A percentile compares a stretch with the other conserved stretches of the same genome.
Evolutionary conservation across 2,329 filamentous ascomycete genomes (phyloP).

Genomic region (Aspergillus spinulosporus): DNA sequence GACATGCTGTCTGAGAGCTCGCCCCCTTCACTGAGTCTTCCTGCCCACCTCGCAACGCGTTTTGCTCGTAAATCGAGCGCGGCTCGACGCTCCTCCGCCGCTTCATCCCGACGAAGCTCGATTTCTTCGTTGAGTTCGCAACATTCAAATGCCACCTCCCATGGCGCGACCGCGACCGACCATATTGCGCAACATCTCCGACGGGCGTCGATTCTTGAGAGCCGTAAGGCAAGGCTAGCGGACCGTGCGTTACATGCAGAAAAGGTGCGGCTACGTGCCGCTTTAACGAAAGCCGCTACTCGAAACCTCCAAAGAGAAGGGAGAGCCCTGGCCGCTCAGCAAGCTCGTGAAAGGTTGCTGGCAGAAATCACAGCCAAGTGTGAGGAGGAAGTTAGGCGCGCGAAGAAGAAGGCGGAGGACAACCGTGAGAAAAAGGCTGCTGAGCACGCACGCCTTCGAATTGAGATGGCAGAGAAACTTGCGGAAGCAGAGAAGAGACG

Average conservation of each 20-base stretch:
- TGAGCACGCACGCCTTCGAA: constrained; percentile 58
- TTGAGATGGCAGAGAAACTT: constrained; percentile 65
- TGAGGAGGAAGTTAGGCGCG: constrained; percentile 64
- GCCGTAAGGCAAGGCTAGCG: constrained; percentile 62
- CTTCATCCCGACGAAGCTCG: constrained; percentile 65
- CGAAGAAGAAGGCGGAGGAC: constrained; percentile 67
- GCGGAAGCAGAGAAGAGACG: constrained; percentile 63
- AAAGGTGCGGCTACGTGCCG: constrained; percentile 63
- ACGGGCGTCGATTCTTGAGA: constrained; percentile 65
- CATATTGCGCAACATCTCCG: constrained; percentile 66
- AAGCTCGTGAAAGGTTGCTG: constrained; percentile 63
- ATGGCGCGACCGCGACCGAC: constrained; percentile 55
- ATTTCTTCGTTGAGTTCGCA: constrained; percentile 65
- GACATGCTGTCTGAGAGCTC: constrained; percentile 45
- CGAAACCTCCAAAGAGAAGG: constrained; percentile 61
- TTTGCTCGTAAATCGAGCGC: constrained; percentile 57
- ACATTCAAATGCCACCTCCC: constrained; percentile 53
- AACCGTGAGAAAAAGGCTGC: constrained; percentile 64
- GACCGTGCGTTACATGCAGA: constrained; percentile 66
- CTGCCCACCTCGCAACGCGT: constrained; percentile 63
- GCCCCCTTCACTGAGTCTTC: constrained; percentile 50
- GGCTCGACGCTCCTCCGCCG: constrained; percentile 60
- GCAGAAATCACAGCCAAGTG: constrained; percentile 66
- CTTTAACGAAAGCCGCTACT: constrained; percentile 60
- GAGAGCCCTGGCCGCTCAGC: constrained; percentile 61